Base-by-base conservation (phyloP, 2,329 filamentous ascomycete genomes). In the Pseudogymnoascus sp. region DNA sequence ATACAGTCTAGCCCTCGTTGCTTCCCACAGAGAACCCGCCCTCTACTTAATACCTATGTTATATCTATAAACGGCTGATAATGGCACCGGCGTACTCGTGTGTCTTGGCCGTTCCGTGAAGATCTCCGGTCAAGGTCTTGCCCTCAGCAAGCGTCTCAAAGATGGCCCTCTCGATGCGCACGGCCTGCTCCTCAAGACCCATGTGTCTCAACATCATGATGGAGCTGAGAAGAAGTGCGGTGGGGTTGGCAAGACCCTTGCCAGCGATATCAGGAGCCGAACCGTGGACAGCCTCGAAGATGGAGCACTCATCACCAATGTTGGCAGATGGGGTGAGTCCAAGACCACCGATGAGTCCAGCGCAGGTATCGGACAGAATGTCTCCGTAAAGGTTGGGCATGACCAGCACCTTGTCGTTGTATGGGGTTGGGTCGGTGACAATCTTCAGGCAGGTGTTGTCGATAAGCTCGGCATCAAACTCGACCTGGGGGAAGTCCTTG, bases 181-280 rank as follows among this genome's bases (percentile, higher is more conserved):
- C 76, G 69, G 94, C 94, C 76, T 97, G 86, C 66, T 90, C 83
- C 76, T 80, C 86, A 67, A 99, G 83, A 72, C 89, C 87, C 93
- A 99, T 97, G 81, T 99, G 94, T 78, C 94, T 88, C 83, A 99
- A 80, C 94, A 99, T 97, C 94, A 99, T 97, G 81, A 97, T 94
- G 76, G 90, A 95, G 77, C 85, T 90, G 73, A 97, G 88, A 67
- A 99, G 86, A 70, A 99, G 86, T 63, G 94, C 94, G 64, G 94
- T 97, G 66, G 94, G 94, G 85, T 99, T 99, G 73, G 94, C 94
- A 69, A 97, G 88, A 68, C 85, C 89, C 85, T 97, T 92, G 77
- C 93, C 93, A 67, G 91, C 92, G 75, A 97, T 97, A 77, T 97
- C 93, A 64, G 93, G 93, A 64, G 93, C 93, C 68, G 92, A 96